Evolutionary conservation across 2,329 filamentous ascomycete species (phyloP), one percentile per base, ranked within the genome.

Genomic region (Aspergillus eucalypticola): DNA sequence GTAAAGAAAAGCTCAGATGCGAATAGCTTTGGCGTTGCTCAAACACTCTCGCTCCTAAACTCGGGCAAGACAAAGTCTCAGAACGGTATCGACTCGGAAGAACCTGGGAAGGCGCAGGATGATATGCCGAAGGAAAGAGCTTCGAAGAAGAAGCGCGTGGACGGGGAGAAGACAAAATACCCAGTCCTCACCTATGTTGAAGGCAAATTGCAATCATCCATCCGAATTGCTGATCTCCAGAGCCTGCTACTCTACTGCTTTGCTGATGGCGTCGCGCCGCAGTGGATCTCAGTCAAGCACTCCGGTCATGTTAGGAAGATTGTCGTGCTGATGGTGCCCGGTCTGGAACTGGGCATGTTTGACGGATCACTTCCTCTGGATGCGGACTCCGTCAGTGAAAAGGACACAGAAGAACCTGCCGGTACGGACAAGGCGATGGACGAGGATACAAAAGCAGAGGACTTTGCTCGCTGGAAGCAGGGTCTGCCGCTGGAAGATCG

Each of bases 321-420:
- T 29, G 93, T 98, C 29, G 86, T 91, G 42, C 80, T 99, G 66
- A 94, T 97, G 90, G 88, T 97, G 10, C 95, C 95, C 10, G 95
- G 95, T 0, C 79, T 99, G 23, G 94, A 98, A 72, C 86, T 91
- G 69, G 90, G 87, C 63, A 95, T 98, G 90, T 96, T 98, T 78
- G 86, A 90, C 73, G 83, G 85, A 38, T 79, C 76, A 3, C 76
- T 85, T 35, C 65, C 75, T 25, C 61, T 73, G 32, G 79, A 81
- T 46, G 72, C 78, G 21, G 57, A 59, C 15, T 38, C 11, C 25
- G 42, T 32, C 29, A 58, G 46, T 17, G 41, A 54, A 5, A 56
- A 64, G n/a, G 56, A 54, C 41, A 17, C 50, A 8, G 54, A 62
- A 10, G 52, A 51, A 32, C 10, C 55, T 21, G 49, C 23, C 17